Evolutionary conservation across 306 rosid species (phyloP), one percentile per base, ranked within the genome.

Genomic region (Quercus agrifolia): DNA sequence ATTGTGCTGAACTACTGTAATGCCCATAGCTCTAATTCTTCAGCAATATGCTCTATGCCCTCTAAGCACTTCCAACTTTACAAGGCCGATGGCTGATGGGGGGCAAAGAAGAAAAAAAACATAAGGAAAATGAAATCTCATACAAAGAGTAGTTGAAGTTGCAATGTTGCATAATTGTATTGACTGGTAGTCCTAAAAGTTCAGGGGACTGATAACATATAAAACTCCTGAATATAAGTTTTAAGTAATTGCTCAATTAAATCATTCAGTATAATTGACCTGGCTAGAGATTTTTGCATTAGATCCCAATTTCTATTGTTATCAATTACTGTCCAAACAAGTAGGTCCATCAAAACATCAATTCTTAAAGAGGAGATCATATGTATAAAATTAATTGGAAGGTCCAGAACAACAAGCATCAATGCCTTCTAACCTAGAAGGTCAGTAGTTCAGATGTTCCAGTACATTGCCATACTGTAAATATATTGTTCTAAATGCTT

Each of bases 171-270:
- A 68, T 33, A 19, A 19, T 35, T 18, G 27, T 21, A 33, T 66
- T 11, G n/a, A 67, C 23, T 33, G 6, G 52, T 68, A 68, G 51
- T 67, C 51, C 72, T 68, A 19, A 67, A 68, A 33, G 52, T 68
- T 19, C 72, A 64, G 23, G 15, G 23, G 12, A 68, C 38, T 21
- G 6, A 31, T 30, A 25, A 49, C 54, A 49, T 49, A 49, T 49
- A 49, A 49, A 49, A 75, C 75, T 18, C 54, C 31, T 8, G 75
- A 79, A 78, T 12, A 75, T 41, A 75, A 74, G 86, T 66, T 59
- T 59, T 21, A 23, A 59, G 66, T 59, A 59, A 23, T 11, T 59
- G 31, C 17, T 74, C 74, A 63, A 74, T 76, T 63, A 55, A 38
- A 75, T 74, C 38, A 51, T 52, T 57, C 64, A 75, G 56, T 64